Conservation (phyloP, 129 eudicot species). For the Smallanthus sonchifolius region DNA sequence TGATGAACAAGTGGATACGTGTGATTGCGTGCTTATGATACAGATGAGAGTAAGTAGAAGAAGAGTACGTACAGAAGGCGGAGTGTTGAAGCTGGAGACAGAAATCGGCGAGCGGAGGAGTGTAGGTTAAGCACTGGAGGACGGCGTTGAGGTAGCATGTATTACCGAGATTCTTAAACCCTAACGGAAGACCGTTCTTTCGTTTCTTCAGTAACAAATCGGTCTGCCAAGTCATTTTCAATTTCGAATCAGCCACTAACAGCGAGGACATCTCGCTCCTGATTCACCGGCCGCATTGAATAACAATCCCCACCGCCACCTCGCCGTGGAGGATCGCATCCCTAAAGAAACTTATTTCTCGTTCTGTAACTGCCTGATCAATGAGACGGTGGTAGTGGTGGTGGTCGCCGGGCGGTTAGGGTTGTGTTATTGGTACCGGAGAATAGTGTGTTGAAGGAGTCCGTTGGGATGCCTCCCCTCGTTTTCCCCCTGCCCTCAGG, state of each 20-base stretch:
- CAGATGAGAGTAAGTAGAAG: neutral
- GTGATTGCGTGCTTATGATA: neutral
- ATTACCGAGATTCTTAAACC: constrained; percentile 86
- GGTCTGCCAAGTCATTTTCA: constrained; percentile 88
- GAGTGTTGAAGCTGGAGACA: constrained; percentile 75
- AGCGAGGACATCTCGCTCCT: constrained; percentile 41
- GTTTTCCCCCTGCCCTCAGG: neutral
- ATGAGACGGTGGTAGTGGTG: neutral
- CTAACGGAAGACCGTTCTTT: constrained; percentile 72
- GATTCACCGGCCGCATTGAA: constrained; percentile 56
- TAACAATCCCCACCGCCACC: constrained; percentile 44
- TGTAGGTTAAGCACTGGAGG: constrained; percentile 93
- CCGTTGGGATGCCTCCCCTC: neutral
- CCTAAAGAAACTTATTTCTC: neutral
- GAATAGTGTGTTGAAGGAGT: neutral
- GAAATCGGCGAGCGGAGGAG: constrained; percentile 96
- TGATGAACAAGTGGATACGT: neutral
- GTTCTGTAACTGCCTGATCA: neutral
- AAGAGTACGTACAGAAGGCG: constrained; percentile 43
- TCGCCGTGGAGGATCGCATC: constrained; percentile 61
- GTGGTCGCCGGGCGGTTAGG: neutral
- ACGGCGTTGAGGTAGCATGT: constrained; percentile 92
- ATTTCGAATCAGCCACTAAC: constrained; percentile 51
- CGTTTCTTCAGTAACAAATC: constrained; percentile 41
- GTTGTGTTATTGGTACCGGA: neutral